Percentiles rank a stretch among this genome's conserved stretches.
Evolutionary conservation across 2,329 filamentous ascomycete genomes (phyloP).

Genomic region (Tolypocladium tundrense): DNA sequence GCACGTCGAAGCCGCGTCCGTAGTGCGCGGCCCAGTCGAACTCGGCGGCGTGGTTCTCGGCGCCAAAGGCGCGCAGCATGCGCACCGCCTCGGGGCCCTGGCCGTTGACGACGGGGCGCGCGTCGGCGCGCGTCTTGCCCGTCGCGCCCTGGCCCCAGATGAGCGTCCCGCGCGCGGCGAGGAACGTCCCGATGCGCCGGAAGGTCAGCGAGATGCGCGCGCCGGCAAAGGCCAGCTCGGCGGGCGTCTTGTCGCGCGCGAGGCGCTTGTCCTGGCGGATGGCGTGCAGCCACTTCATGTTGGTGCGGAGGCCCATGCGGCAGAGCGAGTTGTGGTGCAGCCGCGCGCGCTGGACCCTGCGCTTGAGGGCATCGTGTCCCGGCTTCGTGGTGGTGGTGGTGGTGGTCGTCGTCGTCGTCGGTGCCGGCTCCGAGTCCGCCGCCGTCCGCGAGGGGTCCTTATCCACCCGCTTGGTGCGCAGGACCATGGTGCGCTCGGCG

Average conservation of each 20-base stretch:
- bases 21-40: slow-evolving; percentile 72
- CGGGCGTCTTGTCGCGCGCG: slow-evolving; percentile 51
- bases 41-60: slow-evolving; percentile 64
- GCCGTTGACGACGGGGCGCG: slow-evolving; percentile 58
- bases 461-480: slow-evolving; percentile 65
- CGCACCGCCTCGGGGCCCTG: slow-evolving; percentile 52
- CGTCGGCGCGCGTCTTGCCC: slow-evolving; percentile 50
- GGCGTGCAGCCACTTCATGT: slow-evolving; percentile 82
- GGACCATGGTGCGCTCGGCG: slow-evolving; percentile 78
- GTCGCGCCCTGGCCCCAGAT: slow-evolving; percentile 94
- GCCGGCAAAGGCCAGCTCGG: slow-evolving; percentile 63
- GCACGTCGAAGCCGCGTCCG: slow-evolving; percentile 72
- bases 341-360: slow-evolving; percentile 55
- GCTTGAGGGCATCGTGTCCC: slow-evolving; percentile 13
- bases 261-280: slow-evolving; percentile 80
- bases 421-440: neutral
- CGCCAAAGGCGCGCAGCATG: slow-evolving; percentile 71
- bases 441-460: slow-evolving; percentile 22
- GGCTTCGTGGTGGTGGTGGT: slow-evolving; percentile 9
- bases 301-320: slow-evolving; percentile 69
- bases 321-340: slow-evolving; percentile 87
- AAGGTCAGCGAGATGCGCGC: slow-evolving; percentile 89
- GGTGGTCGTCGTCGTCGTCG: neutral
- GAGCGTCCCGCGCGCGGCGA: slow-evolving; percentile 48
- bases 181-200: slow-evolving; percentile 75